Percentiles rank a stretch among this genome's conserved stretches.
phyloP scores from a whole-genome alignment of 495 filamentous ascomycete genomes.

The Talaromyces wortmannii region DNA sequence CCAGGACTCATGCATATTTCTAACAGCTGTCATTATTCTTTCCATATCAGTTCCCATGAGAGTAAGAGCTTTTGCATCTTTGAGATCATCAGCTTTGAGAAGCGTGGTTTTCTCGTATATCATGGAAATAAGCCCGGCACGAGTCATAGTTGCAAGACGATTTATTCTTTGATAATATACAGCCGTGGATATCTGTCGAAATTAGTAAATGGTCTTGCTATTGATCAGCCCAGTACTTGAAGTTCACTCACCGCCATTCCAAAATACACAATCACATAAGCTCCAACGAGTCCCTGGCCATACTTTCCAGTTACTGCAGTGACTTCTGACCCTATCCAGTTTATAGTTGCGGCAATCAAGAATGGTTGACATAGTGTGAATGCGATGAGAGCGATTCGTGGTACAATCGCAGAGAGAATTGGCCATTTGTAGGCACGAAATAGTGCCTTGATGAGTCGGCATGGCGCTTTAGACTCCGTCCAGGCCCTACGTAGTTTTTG shows the following conservation, averaged over 20 bases:
- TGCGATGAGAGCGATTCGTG: constrained; percentile 45
- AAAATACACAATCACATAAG: constrained; percentile 39
- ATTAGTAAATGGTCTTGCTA: constrained; percentile 9
- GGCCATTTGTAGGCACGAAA: constrained; percentile 40
- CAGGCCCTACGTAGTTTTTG: neutral
- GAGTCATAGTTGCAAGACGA: constrained; percentile 50
- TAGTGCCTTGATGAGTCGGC: constrained; percentile 37
- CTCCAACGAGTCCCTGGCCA: constrained; percentile 47
- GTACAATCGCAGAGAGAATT: constrained; percentile 40
- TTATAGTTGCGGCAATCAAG: constrained; percentile 46
- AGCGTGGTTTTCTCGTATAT: constrained; percentile 45
- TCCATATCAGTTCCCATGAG: constrained; percentile 54
- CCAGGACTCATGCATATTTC: constrained; percentile 42
- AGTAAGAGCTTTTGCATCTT: constrained; percentile 41
- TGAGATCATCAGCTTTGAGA: constrained; percentile 30
- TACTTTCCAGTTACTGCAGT: constrained; percentile 31
- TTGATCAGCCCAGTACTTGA: constrained; percentile 27
- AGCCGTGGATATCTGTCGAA: constrained; percentile 24
- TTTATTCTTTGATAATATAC: constrained; percentile 46
- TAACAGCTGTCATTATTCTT: constrained; percentile 30
- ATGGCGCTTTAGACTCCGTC: neutral
- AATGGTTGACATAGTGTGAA: constrained; percentile 61
- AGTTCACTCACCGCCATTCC: constrained; percentile 43
- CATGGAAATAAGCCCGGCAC: constrained; percentile 50
- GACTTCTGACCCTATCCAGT: constrained; percentile 34